phyloP scores from a whole-genome alignment of 2,329 filamentous ascomycete species.

The Lithohypha guttulata region DNA sequence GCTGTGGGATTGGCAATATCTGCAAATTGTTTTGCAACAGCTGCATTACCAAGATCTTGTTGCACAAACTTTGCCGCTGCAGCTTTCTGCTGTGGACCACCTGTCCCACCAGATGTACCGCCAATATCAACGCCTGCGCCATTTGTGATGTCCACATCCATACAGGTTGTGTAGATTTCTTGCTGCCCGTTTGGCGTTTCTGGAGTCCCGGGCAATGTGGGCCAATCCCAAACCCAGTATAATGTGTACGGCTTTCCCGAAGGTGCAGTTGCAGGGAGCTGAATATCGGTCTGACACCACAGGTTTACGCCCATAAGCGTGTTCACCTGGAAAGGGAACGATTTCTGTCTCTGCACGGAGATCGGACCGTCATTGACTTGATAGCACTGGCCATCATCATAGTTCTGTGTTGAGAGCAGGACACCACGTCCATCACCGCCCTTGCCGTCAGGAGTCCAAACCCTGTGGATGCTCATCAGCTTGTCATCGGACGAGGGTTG shows the following conservation, averaged over 20 bases:
- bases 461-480: constrained; percentile 53
- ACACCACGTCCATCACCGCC: constrained; percentile 69
- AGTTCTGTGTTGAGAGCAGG: constrained; percentile 67
- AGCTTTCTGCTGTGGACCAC: constrained; percentile 12
- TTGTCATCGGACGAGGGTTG: constrained; percentile 49
- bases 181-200: constrained; percentile 32
- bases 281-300: constrained; percentile 71
- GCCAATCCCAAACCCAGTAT: constrained; percentile 98
- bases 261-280: constrained; percentile 57
- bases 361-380: constrained; percentile 57
- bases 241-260: constrained; percentile 60
- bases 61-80: constrained; percentile 22
- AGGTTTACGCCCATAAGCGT: constrained; percentile 48
- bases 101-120: constrained; percentile 15
- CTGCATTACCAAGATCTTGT: constrained; percentile 30
- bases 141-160: constrained; percentile 33
- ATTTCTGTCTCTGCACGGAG: constrained; percentile 46
- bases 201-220: constrained; percentile 38
- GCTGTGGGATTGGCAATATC: constrained; percentile 24
- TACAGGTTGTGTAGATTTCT: constrained; percentile 40
- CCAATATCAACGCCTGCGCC: not conserved
- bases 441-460: constrained; percentile 69
- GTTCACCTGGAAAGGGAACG: constrained; percentile 43
- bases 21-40: constrained; percentile 30
- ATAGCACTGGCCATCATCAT: constrained; percentile 84